These are phyloP conservation scores for Chalciporus pseudorubinellus DNA, from an alignment of 768 basidiomycete species.

Conservation along the genomic window DNA sequence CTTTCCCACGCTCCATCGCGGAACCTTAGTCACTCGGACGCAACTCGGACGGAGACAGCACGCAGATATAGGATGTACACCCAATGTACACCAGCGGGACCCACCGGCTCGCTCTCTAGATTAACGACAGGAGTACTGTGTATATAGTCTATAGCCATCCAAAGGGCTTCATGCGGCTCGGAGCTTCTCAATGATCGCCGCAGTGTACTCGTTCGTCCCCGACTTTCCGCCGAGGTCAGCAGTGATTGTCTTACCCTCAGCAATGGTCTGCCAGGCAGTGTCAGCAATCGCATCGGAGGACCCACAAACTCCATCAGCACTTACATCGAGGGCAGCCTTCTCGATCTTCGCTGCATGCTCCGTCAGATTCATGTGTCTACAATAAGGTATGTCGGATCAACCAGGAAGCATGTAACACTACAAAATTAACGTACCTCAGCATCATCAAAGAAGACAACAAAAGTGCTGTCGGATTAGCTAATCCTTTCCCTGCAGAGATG, in stretches of 20 bases:
- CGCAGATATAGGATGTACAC: background rate
- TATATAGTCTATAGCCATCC: constrained; percentile 20
- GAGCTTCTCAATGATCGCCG: constrained; percentile 80
- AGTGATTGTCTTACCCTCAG: constrained; percentile 93
- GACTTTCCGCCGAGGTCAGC: constrained; percentile 95
- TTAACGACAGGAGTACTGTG: constrained; percentile 3
- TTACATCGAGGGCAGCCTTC: constrained; percentile 82
- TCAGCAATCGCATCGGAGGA: constrained; percentile 6
- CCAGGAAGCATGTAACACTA: constrained; percentile 4
- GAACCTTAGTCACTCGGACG: background rate
- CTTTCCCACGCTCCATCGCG: constrained; percentile 29
- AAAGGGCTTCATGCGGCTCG: constrained; percentile 20
- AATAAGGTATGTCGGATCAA: constrained; percentile 26
- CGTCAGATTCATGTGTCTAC: constrained; percentile 88
- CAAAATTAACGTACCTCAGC: constrained; percentile 64
- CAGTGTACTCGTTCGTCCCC: constrained; percentile 84
- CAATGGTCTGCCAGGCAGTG: constrained; percentile 70
- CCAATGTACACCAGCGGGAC: too few species aligned
- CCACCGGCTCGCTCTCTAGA: constrained; percentile 1
- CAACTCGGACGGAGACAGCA: background rate
- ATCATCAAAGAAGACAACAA: constrained; percentile 96
- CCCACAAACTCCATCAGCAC: constrained; percentile 28
- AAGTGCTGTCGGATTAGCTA: constrained; percentile 99
- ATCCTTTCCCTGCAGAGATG: constrained; percentile 63
- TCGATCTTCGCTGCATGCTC: constrained; percentile 87